Conservation (phyloP, 176 grass and related monocot species). For the Cenchrus purpureus region DNA sequence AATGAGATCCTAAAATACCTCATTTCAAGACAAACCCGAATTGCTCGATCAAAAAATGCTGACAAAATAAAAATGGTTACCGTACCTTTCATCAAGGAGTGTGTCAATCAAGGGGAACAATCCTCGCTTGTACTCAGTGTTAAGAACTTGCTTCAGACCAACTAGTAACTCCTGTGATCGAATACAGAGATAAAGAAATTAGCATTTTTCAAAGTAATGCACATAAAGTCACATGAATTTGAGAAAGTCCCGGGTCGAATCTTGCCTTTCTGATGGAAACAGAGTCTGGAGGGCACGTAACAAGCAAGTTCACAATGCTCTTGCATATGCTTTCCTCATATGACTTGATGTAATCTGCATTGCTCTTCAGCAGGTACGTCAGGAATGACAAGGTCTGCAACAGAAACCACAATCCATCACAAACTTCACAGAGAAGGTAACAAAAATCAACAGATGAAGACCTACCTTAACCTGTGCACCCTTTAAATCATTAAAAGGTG, state of each 20-base stretch:
- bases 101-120: conserved; percentile 96
- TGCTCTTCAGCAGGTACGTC: conserved; percentile 94
- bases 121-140: conserved; percentile 87
- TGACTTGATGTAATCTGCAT: conserved; percentile 89
- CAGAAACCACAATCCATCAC: conserved; percentile 40
- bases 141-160: conserved; percentile 96
- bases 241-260: neutral
- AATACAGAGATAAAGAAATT: conserved; percentile 16
- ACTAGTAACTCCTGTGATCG: conserved; percentile 82
- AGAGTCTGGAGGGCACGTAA: conserved; percentile 93
- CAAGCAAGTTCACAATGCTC: conserved; percentile 98
- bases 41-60: neutral
- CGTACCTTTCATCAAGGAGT: conserved; percentile 97
- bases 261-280: conserved; percentile 96
- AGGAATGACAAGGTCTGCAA: conserved; percentile 92
- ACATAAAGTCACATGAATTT: conserved; percentile 10
- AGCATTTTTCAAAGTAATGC: conserved; percentile 36
- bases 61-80: conserved; percentile 8
- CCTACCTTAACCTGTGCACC: conserved; percentile 96
- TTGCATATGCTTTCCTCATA: conserved; percentile 99
- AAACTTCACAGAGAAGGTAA: conserved; percentile 20
- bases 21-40: conserved; percentile 5
- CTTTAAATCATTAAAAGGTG: conserved; percentile 88
- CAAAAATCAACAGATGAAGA: neutral
- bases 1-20: conserved; percentile 25